phyloP scores from a whole-genome alignment of 257 asterid species.

The Nicotiana paniculata region DNA sequence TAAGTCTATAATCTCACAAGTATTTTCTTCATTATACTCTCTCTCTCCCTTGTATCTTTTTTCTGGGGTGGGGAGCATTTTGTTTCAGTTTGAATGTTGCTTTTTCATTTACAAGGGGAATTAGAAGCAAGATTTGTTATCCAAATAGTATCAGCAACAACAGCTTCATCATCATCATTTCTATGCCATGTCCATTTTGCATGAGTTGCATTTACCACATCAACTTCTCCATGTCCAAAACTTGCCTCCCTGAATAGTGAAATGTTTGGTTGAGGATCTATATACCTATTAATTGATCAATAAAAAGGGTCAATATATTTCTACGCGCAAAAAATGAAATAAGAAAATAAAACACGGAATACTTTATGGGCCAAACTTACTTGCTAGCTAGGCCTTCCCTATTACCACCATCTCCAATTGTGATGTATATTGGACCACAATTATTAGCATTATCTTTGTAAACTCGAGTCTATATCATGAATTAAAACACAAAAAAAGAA shows the following conservation, averaged over 20 bases:
- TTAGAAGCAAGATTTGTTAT: conserved; percentile 28
- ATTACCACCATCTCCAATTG: conserved; percentile 85
- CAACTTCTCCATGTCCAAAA: conserved; percentile 74
- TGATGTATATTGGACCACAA: conserved; percentile 61
- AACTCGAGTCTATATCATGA: conserved; percentile 36
- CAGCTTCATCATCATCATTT: conserved; percentile 44
- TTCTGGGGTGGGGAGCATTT: not conserved
- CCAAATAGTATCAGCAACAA: conserved; percentile 50
- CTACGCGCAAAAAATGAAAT: not conserved
- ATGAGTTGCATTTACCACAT: conserved; percentile 51
- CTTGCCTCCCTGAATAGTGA: conserved; percentile 76
- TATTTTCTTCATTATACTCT: not conserved
- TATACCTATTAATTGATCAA: conserved; percentile 30
- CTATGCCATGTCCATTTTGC: conserved; percentile 80
- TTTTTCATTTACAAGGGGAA: not conserved
- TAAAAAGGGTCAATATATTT: not conserved
- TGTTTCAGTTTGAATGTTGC: not conserved
- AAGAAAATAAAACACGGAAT: not conserved
- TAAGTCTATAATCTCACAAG: not conserved
- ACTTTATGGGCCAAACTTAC: conserved; percentile 21
- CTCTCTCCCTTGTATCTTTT: no score
- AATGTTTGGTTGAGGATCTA: conserved; percentile 45
- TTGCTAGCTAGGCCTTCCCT: conserved; percentile 70
- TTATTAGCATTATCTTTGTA: conserved; percentile 41
- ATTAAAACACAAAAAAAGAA: not conserved